phyloP scores from a whole-genome alignment of 2,329 filamentous ascomycete genomes.

The Sarocladiaceae sp. region DNA sequence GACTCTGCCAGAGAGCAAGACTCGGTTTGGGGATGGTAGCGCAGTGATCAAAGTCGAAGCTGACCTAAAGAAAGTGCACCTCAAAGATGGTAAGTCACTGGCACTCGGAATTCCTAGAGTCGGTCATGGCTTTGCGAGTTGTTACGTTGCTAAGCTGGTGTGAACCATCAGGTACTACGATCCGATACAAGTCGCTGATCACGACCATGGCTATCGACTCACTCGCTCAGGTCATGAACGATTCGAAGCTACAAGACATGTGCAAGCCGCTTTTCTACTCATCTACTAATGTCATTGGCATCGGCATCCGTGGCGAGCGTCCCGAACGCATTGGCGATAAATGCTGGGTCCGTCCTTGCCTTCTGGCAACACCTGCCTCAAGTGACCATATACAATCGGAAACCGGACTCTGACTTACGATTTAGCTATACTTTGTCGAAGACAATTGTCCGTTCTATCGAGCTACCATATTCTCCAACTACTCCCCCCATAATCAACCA shows the following conservation, averaged over 20 bases:
- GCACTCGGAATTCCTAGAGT: neutral
- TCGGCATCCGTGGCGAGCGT: constrained; percentile 85
- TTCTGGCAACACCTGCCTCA: too few species aligned
- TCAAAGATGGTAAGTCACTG: constrained; percentile 58
- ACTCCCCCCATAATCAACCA: constrained; percentile 92
- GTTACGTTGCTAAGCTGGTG: neutral
- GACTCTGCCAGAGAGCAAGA: constrained; percentile 80
- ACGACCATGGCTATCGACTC: constrained; percentile 88
- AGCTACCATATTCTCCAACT: constrained; percentile 97
- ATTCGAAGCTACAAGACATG: neutral
- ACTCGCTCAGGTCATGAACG: constrained; percentile 53
- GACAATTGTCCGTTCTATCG: constrained; percentile 95
- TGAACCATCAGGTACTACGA: constrained; percentile 49
- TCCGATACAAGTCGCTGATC: constrained; percentile 81
- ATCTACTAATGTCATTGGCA: constrained; percentile 93
- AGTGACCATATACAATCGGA: neutral
- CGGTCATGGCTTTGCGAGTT: neutral
- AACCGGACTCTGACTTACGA: neutral
- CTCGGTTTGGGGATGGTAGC: constrained; percentile 72
- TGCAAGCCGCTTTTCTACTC: constrained; percentile 73
- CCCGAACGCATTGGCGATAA: constrained; percentile 98
- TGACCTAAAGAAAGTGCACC: constrained; percentile 67
- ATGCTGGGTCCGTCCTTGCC: constrained; percentile 77
- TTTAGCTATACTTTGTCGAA: constrained; percentile 84
- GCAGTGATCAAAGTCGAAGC: constrained; percentile 77